Percentiles rank a stretch among this genome's conserved stretches.
phyloP scores from a whole-genome alignment of 2,329 filamentous ascomycete species.

The Ceratocystis eucalypticola region DNA sequence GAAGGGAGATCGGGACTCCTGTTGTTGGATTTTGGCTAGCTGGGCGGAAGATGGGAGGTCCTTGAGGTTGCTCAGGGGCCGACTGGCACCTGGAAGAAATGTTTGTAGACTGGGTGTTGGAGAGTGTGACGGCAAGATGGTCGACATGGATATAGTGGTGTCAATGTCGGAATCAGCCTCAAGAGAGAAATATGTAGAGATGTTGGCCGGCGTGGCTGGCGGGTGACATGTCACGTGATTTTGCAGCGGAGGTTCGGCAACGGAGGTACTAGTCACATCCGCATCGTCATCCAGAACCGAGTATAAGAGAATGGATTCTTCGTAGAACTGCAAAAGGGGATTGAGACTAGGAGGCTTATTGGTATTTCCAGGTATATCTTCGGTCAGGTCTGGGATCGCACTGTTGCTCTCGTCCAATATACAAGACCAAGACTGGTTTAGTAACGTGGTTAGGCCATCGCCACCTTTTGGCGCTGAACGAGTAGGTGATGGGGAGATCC shows the following conservation, averaged over 20 bases:
- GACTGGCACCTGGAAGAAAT: slow-evolving; percentile 10
- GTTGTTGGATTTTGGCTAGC: slow-evolving; percentile 48
- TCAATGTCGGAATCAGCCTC: neutral
- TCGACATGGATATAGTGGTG: neutral
- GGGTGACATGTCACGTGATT: neutral
- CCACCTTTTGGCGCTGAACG: neutral
- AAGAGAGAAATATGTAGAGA: neutral
- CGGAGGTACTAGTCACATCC: neutral
- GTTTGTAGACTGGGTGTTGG: slow-evolving; percentile 13
- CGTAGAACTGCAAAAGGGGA: slow-evolving; percentile 5
- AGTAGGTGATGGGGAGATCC: neutral
- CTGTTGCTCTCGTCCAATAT: neutral
- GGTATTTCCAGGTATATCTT: neutral
- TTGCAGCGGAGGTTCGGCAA: neutral
- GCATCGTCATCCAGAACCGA: neutral
- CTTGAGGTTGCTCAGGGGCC: slow-evolving; percentile 43
- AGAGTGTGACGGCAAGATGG: neutral
- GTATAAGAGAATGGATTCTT: slow-evolving; percentile 6
- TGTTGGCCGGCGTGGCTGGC: neutral
- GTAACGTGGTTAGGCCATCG: neutral
- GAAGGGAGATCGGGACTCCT: neutral
- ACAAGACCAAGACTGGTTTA: slow-evolving; percentile 4
- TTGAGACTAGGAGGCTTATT: neutral
- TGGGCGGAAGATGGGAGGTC: slow-evolving; percentile 57
- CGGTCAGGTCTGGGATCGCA: neutral